Percentiles rank a stretch among this genome's conserved stretches.
Conservation (phyloP, 208 protist species). For the Strigomonas culicis region DNA sequence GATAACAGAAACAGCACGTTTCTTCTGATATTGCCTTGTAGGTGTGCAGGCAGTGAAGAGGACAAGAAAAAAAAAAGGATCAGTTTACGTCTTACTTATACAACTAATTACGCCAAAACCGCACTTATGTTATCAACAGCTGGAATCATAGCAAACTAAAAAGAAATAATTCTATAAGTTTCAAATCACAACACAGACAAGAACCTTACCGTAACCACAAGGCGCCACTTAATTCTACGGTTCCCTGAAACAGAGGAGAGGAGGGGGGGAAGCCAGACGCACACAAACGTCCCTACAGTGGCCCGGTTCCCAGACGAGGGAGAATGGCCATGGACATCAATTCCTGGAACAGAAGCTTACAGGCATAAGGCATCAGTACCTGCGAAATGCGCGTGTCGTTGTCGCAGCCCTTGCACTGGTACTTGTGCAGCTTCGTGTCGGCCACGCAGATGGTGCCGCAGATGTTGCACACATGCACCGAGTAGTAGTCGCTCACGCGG, state of each 20-base stretch:
- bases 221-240: not conserved
- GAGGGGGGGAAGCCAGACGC: conserved; percentile 6
- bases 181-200: too few relatives aligned
- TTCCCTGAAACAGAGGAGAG: too few relatives aligned
- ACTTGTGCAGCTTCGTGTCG: conserved; percentile 55
- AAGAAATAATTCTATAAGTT: too few relatives aligned
- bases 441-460: conserved; percentile 86
- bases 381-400: conserved; percentile 91
- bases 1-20: too few relatives aligned
- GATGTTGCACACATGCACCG: conserved; percentile 92
- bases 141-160: too few relatives aligned
- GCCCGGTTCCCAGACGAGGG: conserved; percentile 31
- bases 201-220: too few relatives aligned
- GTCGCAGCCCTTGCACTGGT: conserved; percentile 93
- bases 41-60: not conserved
- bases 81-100: not conserved
- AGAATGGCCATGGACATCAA: conserved; percentile 98
- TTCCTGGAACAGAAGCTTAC: conserved; percentile 99
- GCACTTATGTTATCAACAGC: not conserved
- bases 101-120: not conserved
- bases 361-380: conserved; percentile 99
- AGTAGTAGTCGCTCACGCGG: conserved; percentile 95
- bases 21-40: too few relatives aligned
- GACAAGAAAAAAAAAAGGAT: not conserved
- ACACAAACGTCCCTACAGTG: conserved; percentile 20